phyloP scores from a whole-genome alignment of 176 grass and related monocot species.

The barley (Hordeum vulgare) region MorexV3_pseudomolecules_assembly NC_058524.1:75128156-75128655 shows the following conservation, averaged over 20 bases:
- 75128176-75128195: neutral
- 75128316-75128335: neutral
- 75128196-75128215: neutral
- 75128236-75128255: neutral
- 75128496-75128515: neutral
- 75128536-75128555: neutral
- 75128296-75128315: neutral
- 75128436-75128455: too few relatives aligned
- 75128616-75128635: neutral
- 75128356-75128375: neutral
- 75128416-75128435: neutral
- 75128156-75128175: neutral
- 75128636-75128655: neutral
- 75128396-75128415: neutral
- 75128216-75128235: neutral
- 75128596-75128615: neutral
- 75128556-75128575: neutral
- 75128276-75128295: neutral
- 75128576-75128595: neutral
- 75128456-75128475: too few relatives aligned
- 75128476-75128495: neutral
- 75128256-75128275: neutral
- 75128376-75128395: neutral
- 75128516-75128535: neutral
- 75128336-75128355: neutral